Percentiles rank a stretch among this genome's conserved stretches.
Evolutionary conservation across 139 green algal genomes (phyloP).

Genomic region (Mesotaenium endlicherianum): DNA sequence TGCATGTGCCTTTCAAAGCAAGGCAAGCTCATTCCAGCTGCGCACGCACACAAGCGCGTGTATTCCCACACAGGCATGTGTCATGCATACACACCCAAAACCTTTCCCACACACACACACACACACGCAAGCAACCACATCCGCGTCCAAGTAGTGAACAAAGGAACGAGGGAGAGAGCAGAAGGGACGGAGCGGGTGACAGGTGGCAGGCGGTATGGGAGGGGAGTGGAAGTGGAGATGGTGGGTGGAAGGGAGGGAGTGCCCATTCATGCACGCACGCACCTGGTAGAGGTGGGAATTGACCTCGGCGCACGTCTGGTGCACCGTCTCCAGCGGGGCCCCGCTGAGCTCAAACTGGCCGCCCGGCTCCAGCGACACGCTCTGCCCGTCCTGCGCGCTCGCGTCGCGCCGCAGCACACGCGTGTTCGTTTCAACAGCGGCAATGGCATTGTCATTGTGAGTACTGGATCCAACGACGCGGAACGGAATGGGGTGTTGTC

Average conservation of each 20-base stretch:
- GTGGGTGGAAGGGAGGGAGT: neutral
- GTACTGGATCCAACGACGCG: no score
- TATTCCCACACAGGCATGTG: neutral
- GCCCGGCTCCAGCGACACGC: constrained; percentile 93
- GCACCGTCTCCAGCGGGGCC: constrained; percentile 82
- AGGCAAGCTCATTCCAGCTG: no score
- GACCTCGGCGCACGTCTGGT: constrained; percentile 93
- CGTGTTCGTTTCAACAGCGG: no score
- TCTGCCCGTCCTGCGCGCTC: constrained; percentile 71
- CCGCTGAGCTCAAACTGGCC: constrained; percentile 97
- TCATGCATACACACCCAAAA: no score
- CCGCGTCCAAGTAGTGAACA: neutral
- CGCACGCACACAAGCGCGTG: no score
- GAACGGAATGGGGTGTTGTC: neutral
- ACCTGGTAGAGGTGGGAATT: constrained; percentile 93
- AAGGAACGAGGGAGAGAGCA: neutral
- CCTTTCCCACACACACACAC: no score
- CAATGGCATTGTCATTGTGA: no score
- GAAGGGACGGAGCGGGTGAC: neutral
- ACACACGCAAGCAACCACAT: no score
- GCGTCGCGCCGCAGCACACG: no score
- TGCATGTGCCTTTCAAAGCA: neutral
- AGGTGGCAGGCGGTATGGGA: neutral
- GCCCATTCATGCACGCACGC: neutral
- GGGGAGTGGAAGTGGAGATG: neutral